phyloP scores from a whole-genome alignment of 2,329 filamentous ascomycete species.

The Ceratocystis variospora region DNA sequence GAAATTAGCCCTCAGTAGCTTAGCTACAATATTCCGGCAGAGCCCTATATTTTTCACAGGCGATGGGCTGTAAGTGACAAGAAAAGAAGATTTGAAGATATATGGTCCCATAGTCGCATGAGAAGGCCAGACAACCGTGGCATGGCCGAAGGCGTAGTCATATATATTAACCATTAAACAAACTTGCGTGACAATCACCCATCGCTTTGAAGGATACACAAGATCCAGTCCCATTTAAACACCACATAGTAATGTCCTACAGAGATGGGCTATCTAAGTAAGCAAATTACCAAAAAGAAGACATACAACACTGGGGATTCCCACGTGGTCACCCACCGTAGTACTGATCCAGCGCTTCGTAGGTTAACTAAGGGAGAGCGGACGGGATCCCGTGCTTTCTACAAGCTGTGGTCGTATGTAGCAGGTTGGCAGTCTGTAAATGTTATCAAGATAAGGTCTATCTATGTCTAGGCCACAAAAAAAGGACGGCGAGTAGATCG shows the following conservation, averaged over 20 bases:
- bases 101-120: no score
- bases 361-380: background rate
- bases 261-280: background rate
- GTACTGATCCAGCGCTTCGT: background rate
- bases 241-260: no score
- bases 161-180: no score
- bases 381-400: background rate
- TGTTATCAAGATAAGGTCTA: no score
- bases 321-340: background rate
- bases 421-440: background rate
- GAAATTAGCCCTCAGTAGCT: background rate
- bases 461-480: no score
- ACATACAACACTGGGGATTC: slow-evolving; percentile 1
- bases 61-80: background rate
- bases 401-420: background rate
- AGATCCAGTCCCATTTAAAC: no score
- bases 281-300: background rate
- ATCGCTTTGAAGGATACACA: no score
- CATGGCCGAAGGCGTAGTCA: no score
- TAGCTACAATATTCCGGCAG: background rate
- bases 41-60: background rate
- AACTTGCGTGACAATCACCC: no score
- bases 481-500: no score
- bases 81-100: no score
- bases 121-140: no score